Conservation (phyloP, 2,329 filamentous ascomycete species). For the Nigrograna mackinnonii region DNA sequence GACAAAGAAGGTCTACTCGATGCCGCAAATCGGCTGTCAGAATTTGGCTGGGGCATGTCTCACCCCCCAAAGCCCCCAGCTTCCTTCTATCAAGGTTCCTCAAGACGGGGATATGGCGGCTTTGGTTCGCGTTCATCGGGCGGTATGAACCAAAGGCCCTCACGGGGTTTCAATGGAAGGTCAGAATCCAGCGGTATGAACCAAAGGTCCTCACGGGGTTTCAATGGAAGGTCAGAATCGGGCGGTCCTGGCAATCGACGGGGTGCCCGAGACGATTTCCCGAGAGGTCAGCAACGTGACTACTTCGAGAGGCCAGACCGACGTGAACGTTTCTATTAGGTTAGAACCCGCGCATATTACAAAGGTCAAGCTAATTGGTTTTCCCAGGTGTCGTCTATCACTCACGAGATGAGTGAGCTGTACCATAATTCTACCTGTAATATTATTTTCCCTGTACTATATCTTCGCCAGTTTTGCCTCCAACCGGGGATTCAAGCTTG, state of each 20-base stretch:
- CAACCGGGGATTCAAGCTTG: too few species aligned
- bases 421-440: too few species aligned
- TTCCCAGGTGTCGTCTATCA: too few species aligned
- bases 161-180: conserved; percentile 8
- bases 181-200: background rate
- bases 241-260: conserved; percentile 4
- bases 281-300: too few species aligned
- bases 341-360: too few species aligned
- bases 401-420: too few species aligned
- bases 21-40: conserved; percentile 48
- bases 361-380: too few species aligned
- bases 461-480: too few species aligned
- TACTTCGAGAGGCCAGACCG: background rate
- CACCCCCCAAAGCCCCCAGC: conserved; percentile 42
- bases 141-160: background rate
- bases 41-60: conserved; percentile 52
- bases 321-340: too few species aligned
- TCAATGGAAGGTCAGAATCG: conserved; percentile 2
- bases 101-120: conserved; percentile 8
- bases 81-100: conserved; percentile 16
- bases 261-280: too few species aligned
- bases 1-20: conserved; percentile 47
- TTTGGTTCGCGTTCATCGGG: conserved; percentile 9
- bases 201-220: too few species aligned
- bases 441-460: too few species aligned